Conservation (phyloP, 2,329 filamentous ascomycete genomes). For the Beauveria pseudobassiana region DNA sequence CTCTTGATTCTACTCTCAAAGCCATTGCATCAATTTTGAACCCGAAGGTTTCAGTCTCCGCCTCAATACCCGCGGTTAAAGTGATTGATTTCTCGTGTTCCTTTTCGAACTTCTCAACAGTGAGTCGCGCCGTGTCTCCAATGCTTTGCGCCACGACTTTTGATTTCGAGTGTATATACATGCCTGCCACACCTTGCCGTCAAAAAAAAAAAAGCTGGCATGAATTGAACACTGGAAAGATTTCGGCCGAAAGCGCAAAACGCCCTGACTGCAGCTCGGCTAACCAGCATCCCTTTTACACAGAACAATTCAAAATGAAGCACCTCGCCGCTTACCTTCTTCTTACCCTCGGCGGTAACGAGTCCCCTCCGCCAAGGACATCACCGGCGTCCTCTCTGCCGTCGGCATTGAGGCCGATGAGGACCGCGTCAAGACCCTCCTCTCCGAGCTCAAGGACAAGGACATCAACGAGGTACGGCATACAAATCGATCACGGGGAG, state of each 20-base stretch:
- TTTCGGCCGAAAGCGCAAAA: background rate
- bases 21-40: constrained; percentile 47
- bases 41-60: constrained; percentile 99
- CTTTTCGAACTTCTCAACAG: constrained; percentile 25
- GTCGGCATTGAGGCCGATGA: constrained; percentile 92
- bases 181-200: background rate
- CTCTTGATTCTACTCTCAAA: constrained; percentile 23
- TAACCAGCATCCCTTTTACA: constrained; percentile 9
- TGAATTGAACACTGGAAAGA: background rate
- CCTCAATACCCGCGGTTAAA: constrained; percentile 89
- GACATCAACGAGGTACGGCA: constrained; percentile 78
- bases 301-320: constrained; percentile 77
- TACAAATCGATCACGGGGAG: background rate
- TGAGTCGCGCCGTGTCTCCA: constrained; percentile 23
- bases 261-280: background rate
- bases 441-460: constrained; percentile 89
- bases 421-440: constrained; percentile 77
- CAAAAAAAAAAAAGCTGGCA: background rate
- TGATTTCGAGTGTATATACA: background rate
- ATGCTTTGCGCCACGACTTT: background rate
- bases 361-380: constrained; percentile 72
- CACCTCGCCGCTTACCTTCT: constrained; percentile 99
- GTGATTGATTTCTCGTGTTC: constrained; percentile 97
- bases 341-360: constrained; percentile 87
- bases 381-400: constrained; percentile 83